Percentiles rank a stretch among this genome's conserved stretches.
phyloP scores from a whole-genome alignment of 2,329 filamentous ascomycete species.

The Leptographium flavum region DNA sequence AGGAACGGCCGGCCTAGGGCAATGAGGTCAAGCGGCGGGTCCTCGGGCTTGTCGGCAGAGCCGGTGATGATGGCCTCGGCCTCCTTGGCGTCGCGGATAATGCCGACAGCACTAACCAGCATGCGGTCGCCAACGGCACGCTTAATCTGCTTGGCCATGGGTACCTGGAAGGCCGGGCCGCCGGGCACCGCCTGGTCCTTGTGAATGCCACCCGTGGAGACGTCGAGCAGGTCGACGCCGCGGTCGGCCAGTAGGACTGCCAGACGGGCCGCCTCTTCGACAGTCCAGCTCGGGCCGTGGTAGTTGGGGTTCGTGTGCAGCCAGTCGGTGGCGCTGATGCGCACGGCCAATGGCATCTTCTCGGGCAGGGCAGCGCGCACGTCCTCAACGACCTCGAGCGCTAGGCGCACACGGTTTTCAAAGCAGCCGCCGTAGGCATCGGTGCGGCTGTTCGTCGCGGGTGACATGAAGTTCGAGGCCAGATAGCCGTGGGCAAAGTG shows the following conservation, averaged over 20 bases:
- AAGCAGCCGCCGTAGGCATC: slow-evolving; percentile 55
- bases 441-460: slow-evolving; percentile 54
- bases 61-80: slow-evolving; percentile 33
- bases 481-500: slow-evolving; percentile 73
- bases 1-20: slow-evolving; percentile 39
- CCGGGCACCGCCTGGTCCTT: slow-evolving; percentile 38
- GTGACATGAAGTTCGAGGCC: slow-evolving; percentile 54
- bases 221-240: slow-evolving; percentile 64
- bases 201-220: slow-evolving; percentile 55
- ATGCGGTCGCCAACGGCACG: slow-evolving; percentile 49
- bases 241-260: slow-evolving; percentile 46
- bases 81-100: slow-evolving; percentile 27
- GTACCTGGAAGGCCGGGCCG: slow-evolving; percentile 55
- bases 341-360: slow-evolving; percentile 56
- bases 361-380: slow-evolving; percentile 41
- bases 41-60: slow-evolving; percentile 13
- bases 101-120: slow-evolving; percentile 31
- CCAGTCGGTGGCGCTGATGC: slow-evolving; percentile 66
- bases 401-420: slow-evolving; percentile 56
- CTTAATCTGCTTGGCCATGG: slow-evolving; percentile 57
- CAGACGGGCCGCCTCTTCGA: slow-evolving; percentile 48
- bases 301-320: slow-evolving; percentile 44
- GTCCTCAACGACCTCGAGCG: slow-evolving; percentile 51
- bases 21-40: slow-evolving; percentile 32
- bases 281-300: slow-evolving; percentile 44